phyloP scores from a whole-genome alignment of 768 basidiomycete genomes.

The Tylopilus plumbeoviolaceoides region DNA sequence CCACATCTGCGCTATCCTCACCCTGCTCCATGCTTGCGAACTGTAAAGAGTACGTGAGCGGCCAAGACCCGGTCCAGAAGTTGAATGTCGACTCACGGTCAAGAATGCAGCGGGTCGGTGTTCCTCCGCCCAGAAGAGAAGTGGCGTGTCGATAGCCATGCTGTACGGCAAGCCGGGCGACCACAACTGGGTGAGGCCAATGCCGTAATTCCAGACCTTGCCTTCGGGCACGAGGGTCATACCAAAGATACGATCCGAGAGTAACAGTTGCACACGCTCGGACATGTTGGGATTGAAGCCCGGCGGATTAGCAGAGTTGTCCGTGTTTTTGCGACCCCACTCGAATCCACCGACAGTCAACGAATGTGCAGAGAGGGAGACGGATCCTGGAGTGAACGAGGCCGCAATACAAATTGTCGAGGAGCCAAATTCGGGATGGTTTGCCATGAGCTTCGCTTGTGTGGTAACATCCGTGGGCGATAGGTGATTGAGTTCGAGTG shows the following conservation, averaged over 20 bases:
- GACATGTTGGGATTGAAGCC: conserved; percentile 99
- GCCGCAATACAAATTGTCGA: conserved; percentile 91
- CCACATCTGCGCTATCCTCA: conserved; percentile 93
- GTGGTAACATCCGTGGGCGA: conserved; percentile 91
- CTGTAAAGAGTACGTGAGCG: conserved; percentile 33
- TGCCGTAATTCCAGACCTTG: conserved; percentile 94
- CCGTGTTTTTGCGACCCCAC: conserved; percentile 93
- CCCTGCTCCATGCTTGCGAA: conserved; percentile 89
- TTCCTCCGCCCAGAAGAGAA: conserved; percentile 94
- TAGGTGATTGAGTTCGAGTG: conserved; percentile 86
- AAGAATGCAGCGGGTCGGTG: conserved; percentile 94
- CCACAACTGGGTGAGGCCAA: conserved; percentile 92
- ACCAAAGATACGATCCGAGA: conserved; percentile 94
- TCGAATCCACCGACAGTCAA: conserved; percentile 92
- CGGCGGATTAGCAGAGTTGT: conserved; percentile 77
- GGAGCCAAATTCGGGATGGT: conserved; percentile 92
- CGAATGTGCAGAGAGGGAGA: conserved; percentile 90
- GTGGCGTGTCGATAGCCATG: conserved; percentile 87
- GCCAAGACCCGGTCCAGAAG: neutral
- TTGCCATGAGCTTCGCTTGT: conserved; percentile 95
- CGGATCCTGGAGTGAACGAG: conserved; percentile 97
- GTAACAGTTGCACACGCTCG: conserved; percentile 85
- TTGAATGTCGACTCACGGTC: conserved; percentile 50
- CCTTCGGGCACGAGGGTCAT: conserved; percentile 95
- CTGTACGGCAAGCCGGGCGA: conserved; percentile 74